A percentile compares a stretch with the other conserved stretches of the same genome.
phyloP scores from a whole-genome alignment of 306 rosid genomes.

The Fragaria vesca region DNA sequence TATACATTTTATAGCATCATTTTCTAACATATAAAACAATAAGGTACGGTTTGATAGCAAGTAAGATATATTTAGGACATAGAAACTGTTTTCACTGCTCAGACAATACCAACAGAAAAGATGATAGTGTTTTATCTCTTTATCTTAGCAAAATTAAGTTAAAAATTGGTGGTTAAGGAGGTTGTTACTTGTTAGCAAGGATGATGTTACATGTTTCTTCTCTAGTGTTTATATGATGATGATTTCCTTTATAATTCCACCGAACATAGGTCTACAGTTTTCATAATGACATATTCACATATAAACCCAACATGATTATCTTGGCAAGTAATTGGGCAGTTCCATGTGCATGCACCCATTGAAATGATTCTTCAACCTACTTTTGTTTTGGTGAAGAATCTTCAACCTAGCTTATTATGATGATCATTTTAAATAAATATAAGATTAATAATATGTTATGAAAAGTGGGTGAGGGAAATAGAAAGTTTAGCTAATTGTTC shows the following conservation, averaged over 20 bases:
- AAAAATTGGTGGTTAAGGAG: constrained; percentile 30
- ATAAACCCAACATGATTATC: background rate
- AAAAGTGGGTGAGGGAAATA: background rate
- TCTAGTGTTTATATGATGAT: background rate
- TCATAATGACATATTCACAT: background rate
- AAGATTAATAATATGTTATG: background rate
- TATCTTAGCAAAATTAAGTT: background rate
- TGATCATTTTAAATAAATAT: background rate
- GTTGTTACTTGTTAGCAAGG: background rate
- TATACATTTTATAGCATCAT: too few relatives aligned
- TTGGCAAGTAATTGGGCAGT: background rate
- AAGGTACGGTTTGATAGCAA: too few relatives aligned
- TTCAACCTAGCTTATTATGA: background rate
- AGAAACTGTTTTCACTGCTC: too few relatives aligned
- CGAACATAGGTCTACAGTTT: too few relatives aligned
- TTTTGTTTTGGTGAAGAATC: background rate
- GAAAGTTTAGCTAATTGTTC: background rate
- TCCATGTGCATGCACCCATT: background rate
- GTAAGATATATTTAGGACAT: too few relatives aligned
- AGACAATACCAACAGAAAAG: too few relatives aligned
- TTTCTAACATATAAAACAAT: too few relatives aligned
- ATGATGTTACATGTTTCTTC: background rate
- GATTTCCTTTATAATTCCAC: background rate
- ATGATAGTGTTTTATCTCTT: too few relatives aligned
- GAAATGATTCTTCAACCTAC: background rate